Conservation (phyloP, 305 asterid species). For the Solanum aculeatissimum region DNA sequence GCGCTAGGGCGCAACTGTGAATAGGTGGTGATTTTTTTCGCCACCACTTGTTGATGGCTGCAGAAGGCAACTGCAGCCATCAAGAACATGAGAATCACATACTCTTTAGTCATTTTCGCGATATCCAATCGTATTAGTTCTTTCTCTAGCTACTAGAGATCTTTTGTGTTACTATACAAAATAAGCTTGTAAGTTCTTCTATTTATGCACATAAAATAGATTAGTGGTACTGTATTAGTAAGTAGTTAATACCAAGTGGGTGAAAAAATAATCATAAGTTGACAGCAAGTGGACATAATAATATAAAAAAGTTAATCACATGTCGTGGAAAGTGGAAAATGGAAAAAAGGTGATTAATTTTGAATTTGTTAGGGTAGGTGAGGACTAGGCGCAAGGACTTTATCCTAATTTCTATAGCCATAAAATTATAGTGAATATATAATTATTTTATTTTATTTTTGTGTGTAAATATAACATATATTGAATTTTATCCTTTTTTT, state of each 20-base stretch:
- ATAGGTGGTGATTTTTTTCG: background rate
- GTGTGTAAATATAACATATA: too few species aligned
- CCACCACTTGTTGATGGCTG: background rate
- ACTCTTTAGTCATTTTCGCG: background rate
- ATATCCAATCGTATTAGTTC: background rate
- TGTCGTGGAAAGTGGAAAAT: background rate
- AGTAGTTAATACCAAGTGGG: background rate
- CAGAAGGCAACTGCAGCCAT: background rate
- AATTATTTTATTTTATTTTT: too few species aligned
- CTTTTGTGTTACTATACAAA: background rate
- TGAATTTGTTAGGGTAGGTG: background rate
- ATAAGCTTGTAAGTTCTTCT: background rate
- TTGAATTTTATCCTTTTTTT: background rate
- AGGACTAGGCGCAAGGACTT: background rate
- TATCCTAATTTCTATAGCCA: rapidly evolving
- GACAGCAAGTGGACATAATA: background rate
- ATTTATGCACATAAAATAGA: background rate
- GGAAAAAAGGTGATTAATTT: background rate
- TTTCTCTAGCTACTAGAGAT: background rate
- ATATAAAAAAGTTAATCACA: background rate
- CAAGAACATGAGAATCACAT: background rate
- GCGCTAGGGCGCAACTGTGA: background rate
- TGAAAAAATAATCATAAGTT: background rate
- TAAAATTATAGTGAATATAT: background rate
- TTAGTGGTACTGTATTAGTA: background rate